Conservation (phyloP, 1,284 basidiomycete species). For the Rhodotorula sp. region DNA sequence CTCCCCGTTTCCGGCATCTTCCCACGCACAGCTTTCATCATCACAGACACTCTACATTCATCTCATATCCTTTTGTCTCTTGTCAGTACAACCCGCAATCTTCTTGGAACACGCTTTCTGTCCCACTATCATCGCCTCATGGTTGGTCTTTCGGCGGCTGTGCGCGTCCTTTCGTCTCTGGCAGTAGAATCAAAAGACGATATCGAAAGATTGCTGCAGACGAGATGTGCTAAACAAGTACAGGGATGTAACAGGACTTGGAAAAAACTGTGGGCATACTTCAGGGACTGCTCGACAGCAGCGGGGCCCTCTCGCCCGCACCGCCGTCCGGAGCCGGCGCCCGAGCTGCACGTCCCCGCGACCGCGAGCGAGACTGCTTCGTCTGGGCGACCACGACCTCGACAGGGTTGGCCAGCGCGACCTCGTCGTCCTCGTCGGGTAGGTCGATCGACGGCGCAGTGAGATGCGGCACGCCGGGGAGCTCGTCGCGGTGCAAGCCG, state of each 20-base stretch:
- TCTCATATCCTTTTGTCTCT: no score
- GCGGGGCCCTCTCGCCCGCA: neutral
- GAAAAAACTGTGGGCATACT: neutral
- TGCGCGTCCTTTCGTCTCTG: no score
- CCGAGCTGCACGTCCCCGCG: neutral
- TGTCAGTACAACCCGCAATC: no score
- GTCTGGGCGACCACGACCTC: neutral
- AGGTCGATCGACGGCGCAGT: neutral
- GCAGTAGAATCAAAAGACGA: no score
- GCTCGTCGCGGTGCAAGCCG: conserved; percentile 28
- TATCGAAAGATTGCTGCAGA: no score
- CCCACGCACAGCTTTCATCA: neutral
- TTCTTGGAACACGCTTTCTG: no score
- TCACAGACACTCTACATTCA: neutral
- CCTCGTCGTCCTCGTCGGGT: neutral
- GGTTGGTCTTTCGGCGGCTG: no score
- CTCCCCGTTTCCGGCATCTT: neutral
- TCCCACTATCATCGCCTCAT: no score
- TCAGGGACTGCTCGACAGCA: neutral
- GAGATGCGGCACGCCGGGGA: conserved; percentile 10
- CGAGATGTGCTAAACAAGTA: neutral
- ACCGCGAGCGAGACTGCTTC: neutral
- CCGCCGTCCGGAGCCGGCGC: neutral
- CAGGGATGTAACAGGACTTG: neutral
- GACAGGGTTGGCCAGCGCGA: neutral